These are phyloP conservation scores for Amaranthus palmeri DNA, from an alignment of 148 eudicot genomes.

Conservation along the genomic window DNA sequence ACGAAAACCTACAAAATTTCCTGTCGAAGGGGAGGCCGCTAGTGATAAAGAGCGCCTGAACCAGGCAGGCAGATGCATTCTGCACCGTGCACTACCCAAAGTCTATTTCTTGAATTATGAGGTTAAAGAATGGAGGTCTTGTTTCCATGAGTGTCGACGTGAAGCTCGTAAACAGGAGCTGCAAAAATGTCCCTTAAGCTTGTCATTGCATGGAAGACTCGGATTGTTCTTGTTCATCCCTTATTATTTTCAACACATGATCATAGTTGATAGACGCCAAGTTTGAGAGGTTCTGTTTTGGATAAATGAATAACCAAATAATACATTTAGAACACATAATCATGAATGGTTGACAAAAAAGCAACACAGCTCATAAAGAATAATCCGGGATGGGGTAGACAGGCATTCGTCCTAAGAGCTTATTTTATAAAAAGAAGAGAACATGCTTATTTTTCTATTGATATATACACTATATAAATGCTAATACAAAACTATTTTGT, in stretches of 20 bases:
- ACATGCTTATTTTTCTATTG: too few species aligned
- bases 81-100: background rate
- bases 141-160: background rate
- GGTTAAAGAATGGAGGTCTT: background rate
- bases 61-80: slow-evolving; percentile 9
- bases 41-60: slow-evolving; percentile 8
- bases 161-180: background rate
- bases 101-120: slow-evolving; percentile 1
- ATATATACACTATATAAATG: too few species aligned
- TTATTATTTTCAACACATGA: slow-evolving; percentile 58
- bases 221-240: slow-evolving; percentile 51
- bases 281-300: slow-evolving; percentile 80
- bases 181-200: slow-evolving; percentile 12
- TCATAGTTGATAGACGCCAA: slow-evolving; percentile 96
- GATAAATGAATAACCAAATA: slow-evolving; percentile 8
- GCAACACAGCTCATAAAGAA: background rate
- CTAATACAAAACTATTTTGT: too few species aligned
- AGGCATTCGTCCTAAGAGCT: too few species aligned
- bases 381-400: too few species aligned
- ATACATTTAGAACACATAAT: background rate
- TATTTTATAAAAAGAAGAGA: too few species aligned
- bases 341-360: too few species aligned
- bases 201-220: slow-evolving; percentile 32
- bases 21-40: background rate
- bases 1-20: background rate